phyloP scores from a whole-genome alignment of 1,284 basidiomycete species.

The Lentinula novae-zelandiae region DNA sequence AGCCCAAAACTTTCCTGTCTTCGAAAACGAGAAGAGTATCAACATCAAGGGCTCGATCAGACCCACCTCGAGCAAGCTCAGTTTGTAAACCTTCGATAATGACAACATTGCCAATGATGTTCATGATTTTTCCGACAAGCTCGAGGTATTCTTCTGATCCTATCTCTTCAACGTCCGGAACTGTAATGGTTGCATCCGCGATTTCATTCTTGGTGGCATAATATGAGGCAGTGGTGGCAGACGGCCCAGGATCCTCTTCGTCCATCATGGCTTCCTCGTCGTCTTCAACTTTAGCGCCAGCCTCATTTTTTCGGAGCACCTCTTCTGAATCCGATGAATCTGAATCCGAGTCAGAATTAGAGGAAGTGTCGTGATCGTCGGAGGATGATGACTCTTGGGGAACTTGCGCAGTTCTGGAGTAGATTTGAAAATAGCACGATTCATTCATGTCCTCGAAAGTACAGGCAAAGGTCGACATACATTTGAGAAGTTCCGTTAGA shows the following conservation, averaged over 20 bases:
- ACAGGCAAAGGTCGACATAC: neutral
- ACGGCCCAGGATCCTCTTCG: conserved; percentile 46
- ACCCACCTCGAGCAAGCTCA: conserved; percentile 37
- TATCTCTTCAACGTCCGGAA: conserved; percentile 58
- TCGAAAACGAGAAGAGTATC: conserved; percentile 86
- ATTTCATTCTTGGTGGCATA: conserved; percentile 67
- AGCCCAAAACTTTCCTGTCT: conserved; percentile 79
- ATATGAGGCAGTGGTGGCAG: conserved; percentile 35
- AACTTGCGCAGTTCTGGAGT: neutral
- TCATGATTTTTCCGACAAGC: conserved; percentile 72
- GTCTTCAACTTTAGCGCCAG: conserved; percentile 8
- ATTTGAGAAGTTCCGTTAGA: neutral
- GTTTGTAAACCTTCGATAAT: conserved; percentile 63
- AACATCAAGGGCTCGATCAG: conserved; percentile 67
- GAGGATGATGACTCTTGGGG: conserved; percentile 15
- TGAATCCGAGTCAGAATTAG: conserved; percentile 25
- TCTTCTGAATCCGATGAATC: conserved; percentile 16
- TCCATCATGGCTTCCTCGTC: conserved; percentile 38
- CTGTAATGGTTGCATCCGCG: conserved; percentile 41
- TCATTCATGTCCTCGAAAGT: no score
- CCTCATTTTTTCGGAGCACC: conserved; percentile 21
- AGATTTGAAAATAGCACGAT: neutral
- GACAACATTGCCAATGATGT: conserved; percentile 63
- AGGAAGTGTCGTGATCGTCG: conserved; percentile 24
- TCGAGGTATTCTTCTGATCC: conserved; percentile 59